Base-by-base conservation (phyloP, 2,329 filamentous ascomycete genomes). In the Trichoderma sp. region DNA sequence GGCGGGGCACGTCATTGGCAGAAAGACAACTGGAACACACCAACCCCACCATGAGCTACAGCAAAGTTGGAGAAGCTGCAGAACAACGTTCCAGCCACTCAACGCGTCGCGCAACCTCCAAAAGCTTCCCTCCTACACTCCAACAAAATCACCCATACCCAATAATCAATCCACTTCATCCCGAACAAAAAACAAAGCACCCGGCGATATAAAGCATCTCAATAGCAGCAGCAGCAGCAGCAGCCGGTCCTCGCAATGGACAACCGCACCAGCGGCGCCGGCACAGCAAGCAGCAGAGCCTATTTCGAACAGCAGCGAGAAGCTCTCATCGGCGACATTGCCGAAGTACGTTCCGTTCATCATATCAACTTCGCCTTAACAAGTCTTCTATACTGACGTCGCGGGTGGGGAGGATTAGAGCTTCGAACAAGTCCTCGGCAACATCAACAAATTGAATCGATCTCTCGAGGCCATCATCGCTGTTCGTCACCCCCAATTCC, bases 381-480 rank as follows among this genome's bases (percentile, higher is more conserved):
- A 36, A 15, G 8, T 24, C 1, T 47, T 5, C 21, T 7, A 53
- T 51, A 32, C 24, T 68, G 15, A 68, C 34, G 2, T 43, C 28
- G 6, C 1, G 32, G 21, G 24, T n/a, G 3, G 6, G 18, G 32
- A n/a, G 24, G 7, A 4, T 8, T 75, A 91, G 89, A 89, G 86
- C 81, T 89, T 99, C 80, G 96, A 98, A 78, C 91, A 96, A 78
- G 94, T 97, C 72, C 91, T 99, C 11, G 93, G 95, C 77, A 98
- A 97, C 78, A 94, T 98, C 82, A 99, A 98, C 83, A 95, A 95
- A 77, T 84, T 99, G 72, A 99, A 98, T 81, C 91, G 95, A 39
- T 95, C 92, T 51, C 85, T 99, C 21, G 95, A 99, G 82, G 93
- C 94, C 71, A 92, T 98, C 24, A 95, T 97, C 73, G 91, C 94